Conservation (phyloP, 768 basidiomycete species). For the Mycena rosella region DNA sequence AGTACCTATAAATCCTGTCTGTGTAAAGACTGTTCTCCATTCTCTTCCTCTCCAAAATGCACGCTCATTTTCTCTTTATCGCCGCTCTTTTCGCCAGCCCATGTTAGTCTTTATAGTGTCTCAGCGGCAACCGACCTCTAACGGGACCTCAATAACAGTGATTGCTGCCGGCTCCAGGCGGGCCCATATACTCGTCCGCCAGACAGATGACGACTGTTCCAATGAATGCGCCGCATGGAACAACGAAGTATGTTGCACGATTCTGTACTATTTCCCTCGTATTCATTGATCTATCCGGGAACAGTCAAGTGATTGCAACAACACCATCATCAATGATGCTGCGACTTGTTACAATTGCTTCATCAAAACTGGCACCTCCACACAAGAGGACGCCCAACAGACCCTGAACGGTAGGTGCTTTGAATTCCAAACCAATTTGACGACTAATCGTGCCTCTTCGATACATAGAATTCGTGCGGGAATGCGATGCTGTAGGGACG, state of each 20-base stretch:
- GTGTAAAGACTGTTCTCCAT: neutral
- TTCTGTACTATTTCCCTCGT: neutral
- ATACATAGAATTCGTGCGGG: neutral
- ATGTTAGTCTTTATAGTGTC: constrained; percentile 1
- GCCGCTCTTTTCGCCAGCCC: neutral
- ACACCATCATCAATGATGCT: neutral
- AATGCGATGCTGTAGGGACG: neutral
- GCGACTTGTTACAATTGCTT: constrained; percentile 1
- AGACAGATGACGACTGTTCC: constrained; percentile 2
- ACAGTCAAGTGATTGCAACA: neutral
- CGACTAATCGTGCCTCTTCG: neutral
- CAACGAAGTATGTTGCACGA: neutral
- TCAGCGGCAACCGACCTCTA: constrained; percentile 6
- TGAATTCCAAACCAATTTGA: neutral
- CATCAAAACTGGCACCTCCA: neutral
- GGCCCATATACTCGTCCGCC: constrained; percentile 5
- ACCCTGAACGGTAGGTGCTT: neutral
- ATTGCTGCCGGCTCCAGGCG: neutral
- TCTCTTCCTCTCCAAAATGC: constrained; percentile 5
- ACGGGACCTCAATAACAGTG: neutral
- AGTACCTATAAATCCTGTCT: neutral
- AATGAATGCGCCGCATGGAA: neutral
- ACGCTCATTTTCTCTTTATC: neutral
- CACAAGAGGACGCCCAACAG: neutral
- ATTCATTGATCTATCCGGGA: neutral